Percentiles rank a stretch among this genome's conserved stretches.
Evolutionary conservation across 2,329 filamentous ascomycete species (phyloP).

Genomic region (Thyridium curvatum): DNA sequence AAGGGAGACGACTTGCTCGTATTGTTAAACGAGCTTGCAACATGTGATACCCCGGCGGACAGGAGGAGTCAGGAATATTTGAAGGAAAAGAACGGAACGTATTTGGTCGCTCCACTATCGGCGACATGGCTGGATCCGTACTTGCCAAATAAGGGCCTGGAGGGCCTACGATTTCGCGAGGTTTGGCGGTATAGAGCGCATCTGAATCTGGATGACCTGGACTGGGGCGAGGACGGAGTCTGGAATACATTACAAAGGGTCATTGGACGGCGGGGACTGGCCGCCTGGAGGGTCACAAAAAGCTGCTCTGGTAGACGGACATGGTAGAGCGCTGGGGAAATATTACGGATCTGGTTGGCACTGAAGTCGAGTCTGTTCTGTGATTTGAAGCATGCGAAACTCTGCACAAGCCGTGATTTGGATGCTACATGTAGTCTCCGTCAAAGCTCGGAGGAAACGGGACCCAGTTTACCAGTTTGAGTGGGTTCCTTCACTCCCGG

Average conservation of each 20-base stretch:
- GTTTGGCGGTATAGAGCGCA: slow-evolving; percentile 64
- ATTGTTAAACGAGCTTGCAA: slow-evolving; percentile 51
- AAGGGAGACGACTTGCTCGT: slow-evolving; percentile 53
- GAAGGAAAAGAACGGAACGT: slow-evolving; percentile 58
- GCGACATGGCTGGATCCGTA: slow-evolving; percentile 64
- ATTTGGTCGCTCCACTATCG: slow-evolving; percentile 68
- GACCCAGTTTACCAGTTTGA: no score
- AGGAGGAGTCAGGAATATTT: slow-evolving; percentile 48
- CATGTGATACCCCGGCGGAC: slow-evolving; percentile 55
- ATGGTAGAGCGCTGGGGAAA: slow-evolving; percentile 4
- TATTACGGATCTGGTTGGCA: no score
- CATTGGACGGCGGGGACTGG: slow-evolving; percentile 55
- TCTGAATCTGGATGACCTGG: slow-evolving; percentile 73
- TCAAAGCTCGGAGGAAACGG: no score
- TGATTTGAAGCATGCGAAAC: no score
- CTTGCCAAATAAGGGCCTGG: slow-evolving; percentile 49
- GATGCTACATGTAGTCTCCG: no score
- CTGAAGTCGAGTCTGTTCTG: no score
- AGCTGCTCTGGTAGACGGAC: slow-evolving; percentile 33
- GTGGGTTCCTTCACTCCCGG: no score
- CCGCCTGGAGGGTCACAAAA: slow-evolving; percentile 59
- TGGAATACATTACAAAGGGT: slow-evolving; percentile 65
- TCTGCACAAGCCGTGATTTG: no score
- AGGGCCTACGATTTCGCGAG: slow-evolving; percentile 59
- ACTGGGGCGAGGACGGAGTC: slow-evolving; percentile 71